phyloP scores from a whole-genome alignment of 208 protist species.

The Vickermania spadyakhi region DNA sequence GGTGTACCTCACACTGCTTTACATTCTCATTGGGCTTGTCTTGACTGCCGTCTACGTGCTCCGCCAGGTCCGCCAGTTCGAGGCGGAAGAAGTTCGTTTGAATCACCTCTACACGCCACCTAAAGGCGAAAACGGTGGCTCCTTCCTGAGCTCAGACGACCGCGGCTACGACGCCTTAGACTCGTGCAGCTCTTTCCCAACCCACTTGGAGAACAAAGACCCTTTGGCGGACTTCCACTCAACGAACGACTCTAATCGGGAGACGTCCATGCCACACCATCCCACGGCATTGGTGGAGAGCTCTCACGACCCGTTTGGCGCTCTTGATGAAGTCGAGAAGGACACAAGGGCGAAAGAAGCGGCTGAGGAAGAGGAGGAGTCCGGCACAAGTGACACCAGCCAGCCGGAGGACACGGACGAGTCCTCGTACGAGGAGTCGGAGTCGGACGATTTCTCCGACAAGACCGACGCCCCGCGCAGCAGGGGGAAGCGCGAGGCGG shows the following conservation, averaged over 20 bases:
- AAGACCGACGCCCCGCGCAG: slow-evolving; percentile 7
- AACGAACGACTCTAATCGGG: neutral
- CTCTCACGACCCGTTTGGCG: too few species aligned
- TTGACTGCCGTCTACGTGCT: slow-evolving; percentile 56
- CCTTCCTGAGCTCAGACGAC: neutral
- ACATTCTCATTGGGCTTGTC: slow-evolving; percentile 57
- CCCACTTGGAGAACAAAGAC: neutral
- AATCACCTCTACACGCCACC: slow-evolving; percentile 37
- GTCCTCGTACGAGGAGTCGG: slow-evolving; percentile 6
- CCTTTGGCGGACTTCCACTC: neutral
- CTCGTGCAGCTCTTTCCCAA: neutral
- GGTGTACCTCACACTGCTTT: slow-evolving; percentile 57
- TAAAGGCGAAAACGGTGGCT: slow-evolving; percentile 11
- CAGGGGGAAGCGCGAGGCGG: neutral
- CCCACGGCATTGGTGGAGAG: too few species aligned
- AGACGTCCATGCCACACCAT: too few species aligned
- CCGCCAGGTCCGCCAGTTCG: slow-evolving; percentile 11
- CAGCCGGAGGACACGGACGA: slow-evolving; percentile 18
- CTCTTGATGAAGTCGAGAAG: neutral
- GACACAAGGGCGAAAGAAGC: neutral
- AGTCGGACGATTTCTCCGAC: slow-evolving; percentile 9
- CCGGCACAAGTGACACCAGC: slow-evolving; percentile 6
- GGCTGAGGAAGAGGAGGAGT: neutral
- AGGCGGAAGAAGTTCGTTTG: slow-evolving; percentile 22
- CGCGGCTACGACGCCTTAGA: neutral